Evolutionary conservation across 257 asterid genomes (phyloP), one percentile per base, ranked within the genome.

Genomic region (Knoxia roxburghii): DNA sequence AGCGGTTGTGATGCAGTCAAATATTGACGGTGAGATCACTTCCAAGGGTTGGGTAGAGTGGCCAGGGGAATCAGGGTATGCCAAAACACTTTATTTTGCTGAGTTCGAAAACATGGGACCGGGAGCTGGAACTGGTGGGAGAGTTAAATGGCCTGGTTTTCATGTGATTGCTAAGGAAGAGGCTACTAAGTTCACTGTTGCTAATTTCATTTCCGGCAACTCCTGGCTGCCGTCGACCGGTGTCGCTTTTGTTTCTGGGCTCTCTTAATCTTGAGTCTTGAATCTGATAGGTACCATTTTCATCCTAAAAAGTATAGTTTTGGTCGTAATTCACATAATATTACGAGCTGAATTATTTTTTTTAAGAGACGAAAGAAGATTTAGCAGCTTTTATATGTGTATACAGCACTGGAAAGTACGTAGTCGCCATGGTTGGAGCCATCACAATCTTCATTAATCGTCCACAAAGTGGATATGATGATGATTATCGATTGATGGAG

Each of bases 201-300:
- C 71, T 0, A 78, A 70, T 60, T 85, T 87, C 33, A 85, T 87
- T 46, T 75, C 79, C 0, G 92, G 95, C n/a, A 74, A 73, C n/a
- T 76, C 81, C 7, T 88, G 95, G 95, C 59, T 88, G 69, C 95
- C 95, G 23, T 83, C 92, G 11, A 82, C 92, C 2, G 95, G 95
- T 35, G 89, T 85, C 37, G 61, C 78, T 60, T 88, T 77, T 68
- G 52, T 72, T 39, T 72, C 95, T 3, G 95, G 95, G 50, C 83
- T 88, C 39, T 18, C 70, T 23, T 73, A 43, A 32, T n/a, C n/a
- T n/a, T n/a, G n/a, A n/a, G n/a, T n/a, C n/a, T n/a, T n/a, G n/a
- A n/a, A n/a, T n/a, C n/a, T n/a, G n/a, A n/a, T n/a, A n/a, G n/a
- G n/a, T n/a, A n/a, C n/a, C n/a, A n/a, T n/a, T n/a, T n/a, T n/a